These are phyloP conservation scores for Thraustotheca clavata DNA, from an alignment of 352 stramenopile species.

Conservation along the genomic window DNA sequence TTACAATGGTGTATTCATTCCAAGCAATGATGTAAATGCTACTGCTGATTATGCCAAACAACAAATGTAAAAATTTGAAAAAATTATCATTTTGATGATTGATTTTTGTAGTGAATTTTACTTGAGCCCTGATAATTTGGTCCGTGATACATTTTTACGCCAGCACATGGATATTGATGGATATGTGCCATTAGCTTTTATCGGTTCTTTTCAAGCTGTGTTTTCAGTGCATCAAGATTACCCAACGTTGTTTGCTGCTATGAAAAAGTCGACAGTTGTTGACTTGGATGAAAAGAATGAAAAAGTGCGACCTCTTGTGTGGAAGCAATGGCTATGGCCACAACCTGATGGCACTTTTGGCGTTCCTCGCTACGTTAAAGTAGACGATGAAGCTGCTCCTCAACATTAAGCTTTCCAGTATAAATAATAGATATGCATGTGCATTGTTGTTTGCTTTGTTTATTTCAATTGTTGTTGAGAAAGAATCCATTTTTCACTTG, in stretches of 20 bases:
- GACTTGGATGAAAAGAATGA: conserved; percentile 85
- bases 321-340: conserved; percentile 85
- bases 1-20: conserved; percentile 74
- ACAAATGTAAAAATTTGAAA: conserved; percentile 52
- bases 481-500: too few species aligned
- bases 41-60: conserved; percentile 74
- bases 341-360: conserved; percentile 79
- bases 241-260: conserved; percentile 55
- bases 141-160: conserved; percentile 76
- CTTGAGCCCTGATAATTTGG: conserved; percentile 74
- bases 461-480: too few species aligned
- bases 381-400: conserved; percentile 23
- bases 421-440: conserved; percentile 20
- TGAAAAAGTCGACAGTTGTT: conserved; percentile 52
- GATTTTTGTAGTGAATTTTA: conserved; percentile 66
- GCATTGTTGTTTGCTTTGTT: not conserved
- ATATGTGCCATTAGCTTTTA: conserved; percentile 83
- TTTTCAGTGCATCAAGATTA: conserved; percentile 83
- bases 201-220: conserved; percentile 84
- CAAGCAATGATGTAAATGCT: conserved; percentile 51
- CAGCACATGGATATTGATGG: conserved; percentile 84
- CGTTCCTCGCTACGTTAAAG: conserved; percentile 85
- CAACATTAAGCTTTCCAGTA: not conserved
- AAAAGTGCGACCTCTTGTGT: conserved; percentile 80
- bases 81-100: not conserved